Percentiles rank a stretch among this genome's conserved stretches.
Conservation (phyloP, 73 alveolate species). For the Blepharisma stoltei region DNA sequence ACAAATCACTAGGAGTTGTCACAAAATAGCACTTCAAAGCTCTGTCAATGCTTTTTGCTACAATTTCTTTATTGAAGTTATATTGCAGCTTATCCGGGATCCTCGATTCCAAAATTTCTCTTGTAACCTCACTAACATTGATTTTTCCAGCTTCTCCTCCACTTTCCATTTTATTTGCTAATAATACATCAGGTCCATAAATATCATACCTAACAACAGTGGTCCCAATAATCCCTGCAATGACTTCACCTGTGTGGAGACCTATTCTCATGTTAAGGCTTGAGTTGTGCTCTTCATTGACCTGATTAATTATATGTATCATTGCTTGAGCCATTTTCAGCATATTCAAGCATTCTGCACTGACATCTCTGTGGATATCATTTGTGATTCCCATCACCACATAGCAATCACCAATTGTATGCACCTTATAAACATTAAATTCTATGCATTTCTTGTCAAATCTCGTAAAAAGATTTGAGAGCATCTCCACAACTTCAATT, state of each 20-base stretch:
- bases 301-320: conserved; percentile 90
- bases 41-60: not conserved
- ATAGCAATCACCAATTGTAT: conserved; percentile 97
- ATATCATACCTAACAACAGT: conserved; percentile 52
- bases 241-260: conserved; percentile 73
- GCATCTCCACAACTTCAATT: conserved; percentile 81
- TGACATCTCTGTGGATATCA: conserved; percentile 77
- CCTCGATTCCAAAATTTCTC: conserved; percentile 41
- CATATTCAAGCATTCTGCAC: conserved; percentile 89
- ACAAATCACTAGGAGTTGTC: too few species aligned
- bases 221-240: conserved; percentile 59
- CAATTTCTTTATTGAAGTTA: conserved; percentile 9
- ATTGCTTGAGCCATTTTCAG: conserved; percentile 88
- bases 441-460: conserved; percentile 63
- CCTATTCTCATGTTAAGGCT: conserved; percentile 87
- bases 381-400: conserved; percentile 93
- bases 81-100: not conserved
- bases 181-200: conserved; percentile 52
- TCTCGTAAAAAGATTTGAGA: conserved; percentile 65
- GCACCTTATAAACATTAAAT: conserved; percentile 85
- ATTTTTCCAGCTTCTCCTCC: conserved; percentile 60
- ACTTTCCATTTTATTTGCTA: conserved; percentile 57
- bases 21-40: not conserved
- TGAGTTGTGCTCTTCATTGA: conserved; percentile 56
- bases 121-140: conserved; percentile 63